Evolutionary conservation across 352 stramenopile genomes (phyloP), one percentile per base, ranked within the genome.

Genomic region (Bremia lactucae): DNA sequence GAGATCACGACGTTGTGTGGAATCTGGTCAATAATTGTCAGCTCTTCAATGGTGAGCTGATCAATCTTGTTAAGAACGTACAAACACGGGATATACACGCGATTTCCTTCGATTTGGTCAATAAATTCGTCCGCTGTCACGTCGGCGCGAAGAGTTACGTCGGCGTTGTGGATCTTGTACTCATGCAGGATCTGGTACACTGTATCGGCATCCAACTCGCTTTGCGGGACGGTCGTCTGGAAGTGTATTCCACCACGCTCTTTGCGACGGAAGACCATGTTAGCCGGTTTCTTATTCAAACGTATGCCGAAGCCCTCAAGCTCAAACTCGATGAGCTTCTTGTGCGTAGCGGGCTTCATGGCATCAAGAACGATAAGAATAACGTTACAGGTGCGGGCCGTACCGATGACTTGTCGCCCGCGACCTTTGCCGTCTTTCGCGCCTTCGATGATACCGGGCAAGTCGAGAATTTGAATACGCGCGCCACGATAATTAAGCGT

Each of bases 41-140:
- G 77, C 70, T 98, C 95, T 65, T 98, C 92, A 67, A 99, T 98
- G 16, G 92, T 96, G 19, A 99, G 82, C 61, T 97, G 76, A 63
- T 99, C 96, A 57, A 99, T 99, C 72, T 99, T 99, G 76, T 99
- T 99, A 47, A 98, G 91, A 41, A 98, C 90, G 73, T 99, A 99
- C 10, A 99, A 65, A 37, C 83, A 94, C 28, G 95, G 95, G 53
- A 98, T 98, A 72, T 99, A 99, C 15, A 96, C 79, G 42, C 95
- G 79, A 69, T 98, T 98, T 41, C 93, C 93, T 65, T 98, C 95
- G 46, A 99, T 97, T 21, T 98, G 93, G 61, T 99, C 96, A 65
- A 99, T 98, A 38, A 99, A 85, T 59, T 99, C 89, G 76, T 99
- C 95, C 14, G 97, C 87, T 10, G 94, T 97, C 45, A 95, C 75